phyloP scores from a whole-genome alignment of 2,329 filamentous ascomycete genomes.

The Aspergillus melleus region DNA sequence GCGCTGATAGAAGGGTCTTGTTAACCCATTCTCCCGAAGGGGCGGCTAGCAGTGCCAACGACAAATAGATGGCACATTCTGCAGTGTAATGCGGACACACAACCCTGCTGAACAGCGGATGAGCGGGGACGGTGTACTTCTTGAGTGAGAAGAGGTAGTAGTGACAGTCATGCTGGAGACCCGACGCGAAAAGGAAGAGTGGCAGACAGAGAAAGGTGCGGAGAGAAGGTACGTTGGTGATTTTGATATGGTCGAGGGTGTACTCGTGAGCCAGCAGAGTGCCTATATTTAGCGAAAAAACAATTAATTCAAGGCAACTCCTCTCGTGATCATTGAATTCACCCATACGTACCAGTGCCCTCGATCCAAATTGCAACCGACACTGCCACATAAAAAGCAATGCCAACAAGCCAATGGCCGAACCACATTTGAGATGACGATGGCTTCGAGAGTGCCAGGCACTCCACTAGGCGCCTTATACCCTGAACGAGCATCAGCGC shows the following conservation, averaged over 20 bases:
- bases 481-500: slow-evolving; percentile 74
- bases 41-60: slow-evolving; percentile 72
- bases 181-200: slow-evolving; percentile 68
- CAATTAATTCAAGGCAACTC: neutral
- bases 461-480: slow-evolving; percentile 73
- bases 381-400: slow-evolving; percentile 73
- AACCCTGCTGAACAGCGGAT: slow-evolving; percentile 69
- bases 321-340: neutral
- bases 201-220: slow-evolving; percentile 59
- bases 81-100: slow-evolving; percentile 90
- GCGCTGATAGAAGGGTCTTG: slow-evolving; percentile 67
- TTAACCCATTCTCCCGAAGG: slow-evolving; percentile 68
- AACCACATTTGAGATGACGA: slow-evolving; percentile 80
- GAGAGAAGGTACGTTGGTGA: slow-evolving; percentile 43
- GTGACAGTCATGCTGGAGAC: slow-evolving; percentile 74
- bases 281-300: slow-evolving; percentile 18
- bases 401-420: slow-evolving; percentile 76
- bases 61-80: slow-evolving; percentile 80
- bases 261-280: slow-evolving; percentile 35
- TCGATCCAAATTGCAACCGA: slow-evolving; percentile 83
- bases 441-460: slow-evolving; percentile 62
- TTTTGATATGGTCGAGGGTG: slow-evolving; percentile 35
- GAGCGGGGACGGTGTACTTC: slow-evolving; percentile 79
- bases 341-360: slow-evolving; percentile 60
- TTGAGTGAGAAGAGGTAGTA: slow-evolving; percentile 66